These are phyloP conservation scores for Oehlia diaphana DNA, from an alignment of 192 early-diverging fungal species.

Conservation along the genomic window DNA sequence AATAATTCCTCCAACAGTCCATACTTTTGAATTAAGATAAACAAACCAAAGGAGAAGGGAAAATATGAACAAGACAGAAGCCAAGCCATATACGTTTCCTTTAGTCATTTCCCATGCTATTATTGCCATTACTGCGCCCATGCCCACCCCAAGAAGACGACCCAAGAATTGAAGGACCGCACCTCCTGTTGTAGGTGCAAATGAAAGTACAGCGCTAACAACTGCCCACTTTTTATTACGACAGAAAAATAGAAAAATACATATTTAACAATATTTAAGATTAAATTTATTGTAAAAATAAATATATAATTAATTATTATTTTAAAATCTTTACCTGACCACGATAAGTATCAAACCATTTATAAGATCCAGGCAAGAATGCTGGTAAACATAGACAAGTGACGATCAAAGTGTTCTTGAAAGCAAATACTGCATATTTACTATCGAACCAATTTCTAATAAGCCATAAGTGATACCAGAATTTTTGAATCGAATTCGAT, in stretches of 20 bases:
- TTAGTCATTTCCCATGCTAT: slow-evolving; percentile 37
- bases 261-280: background rate
- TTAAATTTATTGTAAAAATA: background rate
- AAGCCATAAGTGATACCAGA: slow-evolving; percentile 33
- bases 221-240: slow-evolving; percentile 33
- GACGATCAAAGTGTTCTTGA: slow-evolving; percentile 34
- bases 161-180: slow-evolving; percentile 40
- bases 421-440: slow-evolving; percentile 32
- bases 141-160: slow-evolving; percentile 31
- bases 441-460: slow-evolving; percentile 33
- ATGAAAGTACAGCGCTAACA: slow-evolving; percentile 37
- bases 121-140: slow-evolving; percentile 33
- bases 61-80: slow-evolving; percentile 32
- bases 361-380: slow-evolving; percentile 32
- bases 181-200: slow-evolving; percentile 39
- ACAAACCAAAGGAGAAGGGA: slow-evolving; percentile 38
- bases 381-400: slow-evolving; percentile 32
- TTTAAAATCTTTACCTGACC: slow-evolving; percentile 23
- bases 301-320: background rate
- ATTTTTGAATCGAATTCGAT: slow-evolving; percentile 24
- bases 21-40: slow-evolving; percentile 36
- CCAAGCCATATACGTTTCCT: slow-evolving; percentile 16
- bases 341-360: slow-evolving; percentile 31
- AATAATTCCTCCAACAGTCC: slow-evolving; percentile 38
- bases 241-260: background rate